Percentiles rank a stretch among this genome's conserved stretches.
Conservation (phyloP, 2,329 filamentous ascomycete species). For the Triangularia setosa region DNA sequence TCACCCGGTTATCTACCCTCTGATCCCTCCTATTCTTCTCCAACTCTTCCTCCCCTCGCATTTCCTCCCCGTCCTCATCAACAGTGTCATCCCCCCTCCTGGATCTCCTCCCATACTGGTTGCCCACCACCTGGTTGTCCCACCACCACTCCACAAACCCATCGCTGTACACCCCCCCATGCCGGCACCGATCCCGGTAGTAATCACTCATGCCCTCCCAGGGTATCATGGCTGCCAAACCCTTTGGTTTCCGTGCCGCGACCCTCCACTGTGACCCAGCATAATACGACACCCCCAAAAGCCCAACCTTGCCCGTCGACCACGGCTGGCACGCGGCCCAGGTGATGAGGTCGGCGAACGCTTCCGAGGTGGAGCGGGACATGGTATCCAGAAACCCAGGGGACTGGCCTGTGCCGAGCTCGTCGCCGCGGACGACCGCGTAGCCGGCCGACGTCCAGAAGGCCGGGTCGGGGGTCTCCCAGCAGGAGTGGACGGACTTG, state of each 20-base stretch:
- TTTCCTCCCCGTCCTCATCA: constrained; percentile 57
- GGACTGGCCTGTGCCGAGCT: constrained; percentile 46
- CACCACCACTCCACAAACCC: constrained; percentile 62
- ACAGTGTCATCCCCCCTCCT: constrained; percentile 33
- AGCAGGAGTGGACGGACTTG: constrained; percentile 50
- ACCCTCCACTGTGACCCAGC: constrained; percentile 45
- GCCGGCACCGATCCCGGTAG: constrained; percentile 54
- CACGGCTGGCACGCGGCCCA: constrained; percentile 46
- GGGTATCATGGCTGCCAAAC: constrained; percentile 45
- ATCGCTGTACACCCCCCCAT: constrained; percentile 59
- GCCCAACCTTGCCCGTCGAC: constrained; percentile 45
- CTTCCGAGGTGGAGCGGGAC: constrained; percentile 45
- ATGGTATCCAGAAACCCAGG: constrained; percentile 47
- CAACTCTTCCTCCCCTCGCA: constrained; percentile 50
- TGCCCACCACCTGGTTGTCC: constrained; percentile 61
- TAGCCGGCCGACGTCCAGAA: constrained; percentile 55
- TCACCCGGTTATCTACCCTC: constrained; percentile 42
- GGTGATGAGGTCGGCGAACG: constrained; percentile 47
- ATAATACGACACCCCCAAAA: constrained; percentile 48
- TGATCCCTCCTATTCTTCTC: constrained; percentile 46
- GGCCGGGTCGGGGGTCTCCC: constrained; percentile 56
- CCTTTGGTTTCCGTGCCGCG: constrained; percentile 43
- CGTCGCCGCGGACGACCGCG: constrained; percentile 51
- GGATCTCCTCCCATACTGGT: constrained; percentile 60
- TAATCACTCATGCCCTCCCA: constrained; percentile 54